phyloP scores from a whole-genome alignment of 352 stramenopile genomes.

The Phytophthora vignae region DNA sequence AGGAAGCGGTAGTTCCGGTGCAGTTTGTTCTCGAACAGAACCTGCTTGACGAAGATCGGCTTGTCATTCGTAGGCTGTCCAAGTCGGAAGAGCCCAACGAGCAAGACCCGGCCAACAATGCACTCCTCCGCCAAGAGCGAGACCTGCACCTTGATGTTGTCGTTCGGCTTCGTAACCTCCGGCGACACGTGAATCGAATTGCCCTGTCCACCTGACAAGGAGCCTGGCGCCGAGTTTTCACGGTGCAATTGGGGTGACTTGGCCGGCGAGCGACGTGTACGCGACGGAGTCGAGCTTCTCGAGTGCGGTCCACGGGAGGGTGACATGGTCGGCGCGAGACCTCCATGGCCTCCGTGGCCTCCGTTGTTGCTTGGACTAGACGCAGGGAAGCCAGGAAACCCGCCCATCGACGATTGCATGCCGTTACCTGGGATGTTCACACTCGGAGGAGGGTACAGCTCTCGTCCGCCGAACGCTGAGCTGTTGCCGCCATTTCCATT shows the following conservation, averaged over 20 bases:
- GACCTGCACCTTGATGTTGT: conserved; percentile 83
- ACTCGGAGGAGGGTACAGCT: conserved; percentile 21
- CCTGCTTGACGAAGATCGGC: conserved; percentile 87
- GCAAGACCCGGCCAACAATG: conserved; percentile 59
- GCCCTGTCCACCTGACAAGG: conserved; percentile 28
- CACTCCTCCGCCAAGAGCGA: conserved; percentile 70
- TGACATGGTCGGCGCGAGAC: conserved; percentile 29
- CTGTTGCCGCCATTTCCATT: conserved; percentile 26
- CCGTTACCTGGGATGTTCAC: conserved; percentile 19
- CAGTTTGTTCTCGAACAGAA: conserved; percentile 83
- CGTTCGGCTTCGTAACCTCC: conserved; percentile 75
- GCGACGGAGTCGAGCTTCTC: conserved; percentile 40
- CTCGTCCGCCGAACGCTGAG: conserved; percentile 16
- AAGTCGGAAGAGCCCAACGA: conserved; percentile 81
- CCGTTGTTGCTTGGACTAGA: conserved; percentile 17
- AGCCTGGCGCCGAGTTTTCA: conserved; percentile 36
- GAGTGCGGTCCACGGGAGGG: conserved; percentile 24
- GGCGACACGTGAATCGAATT: conserved; percentile 58
- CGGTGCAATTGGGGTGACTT: conserved; percentile 50
- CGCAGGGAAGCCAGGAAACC: conserved; percentile 27
- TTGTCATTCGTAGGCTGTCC: conserved; percentile 82
- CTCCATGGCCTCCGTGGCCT: background rate
- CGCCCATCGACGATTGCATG: conserved; percentile 24
- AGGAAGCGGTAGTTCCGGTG: conserved; percentile 67
- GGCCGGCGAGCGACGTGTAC: conserved; percentile 46